Percentiles rank a stretch among this genome's conserved stretches.
Evolutionary conservation across 352 stramenopile species (phyloP).

Genomic region (Phytophthora rubi): DNA sequence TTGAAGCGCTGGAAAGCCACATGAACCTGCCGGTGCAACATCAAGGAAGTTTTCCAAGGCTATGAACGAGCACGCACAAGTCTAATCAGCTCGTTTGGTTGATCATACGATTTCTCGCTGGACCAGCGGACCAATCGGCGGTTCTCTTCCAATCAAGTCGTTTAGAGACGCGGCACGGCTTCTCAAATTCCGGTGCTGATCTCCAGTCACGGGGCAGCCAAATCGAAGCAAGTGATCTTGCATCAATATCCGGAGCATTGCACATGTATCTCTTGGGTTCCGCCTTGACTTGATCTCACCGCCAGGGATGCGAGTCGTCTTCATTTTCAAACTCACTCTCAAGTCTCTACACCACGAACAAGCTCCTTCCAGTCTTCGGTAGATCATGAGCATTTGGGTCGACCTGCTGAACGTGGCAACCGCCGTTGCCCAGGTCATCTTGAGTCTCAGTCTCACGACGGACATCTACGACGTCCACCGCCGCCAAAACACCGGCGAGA

Average conservation of each 20-base stretch:
- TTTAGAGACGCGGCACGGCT: constrained; percentile 7
- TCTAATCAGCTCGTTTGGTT: constrained; percentile 36
- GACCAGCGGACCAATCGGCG: background rate
- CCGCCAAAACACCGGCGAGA: constrained; percentile 25
- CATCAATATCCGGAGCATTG: constrained; percentile 3
- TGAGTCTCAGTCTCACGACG: constrained; percentile 29
- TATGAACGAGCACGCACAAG: background rate
- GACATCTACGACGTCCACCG: constrained; percentile 34
- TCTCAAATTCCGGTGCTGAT: constrained; percentile 20
- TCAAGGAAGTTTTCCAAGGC: background rate
- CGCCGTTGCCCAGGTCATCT: constrained; percentile 18
- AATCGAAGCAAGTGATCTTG: constrained; percentile 8
- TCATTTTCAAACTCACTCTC: constrained; percentile 11
- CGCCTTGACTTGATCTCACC: background rate
- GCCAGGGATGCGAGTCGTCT: background rate
- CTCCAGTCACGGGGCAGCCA: constrained; percentile 5
- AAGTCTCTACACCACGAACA: background rate
- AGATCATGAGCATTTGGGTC: constrained; percentile 27
- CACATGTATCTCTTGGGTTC: constrained; percentile 7
- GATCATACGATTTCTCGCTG: constrained; percentile 9
- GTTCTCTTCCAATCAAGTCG: constrained; percentile 18
- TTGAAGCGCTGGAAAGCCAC: constrained; percentile 6
- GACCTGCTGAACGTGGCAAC: constrained; percentile 27
- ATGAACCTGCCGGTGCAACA: constrained; percentile 1
- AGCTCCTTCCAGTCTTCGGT: background rate